A percentile compares a stretch with the other conserved stretches of the same genome.
Conservation (phyloP, 1,284 basidiomycete species). For the Microbotryum violaceum region DNA sequence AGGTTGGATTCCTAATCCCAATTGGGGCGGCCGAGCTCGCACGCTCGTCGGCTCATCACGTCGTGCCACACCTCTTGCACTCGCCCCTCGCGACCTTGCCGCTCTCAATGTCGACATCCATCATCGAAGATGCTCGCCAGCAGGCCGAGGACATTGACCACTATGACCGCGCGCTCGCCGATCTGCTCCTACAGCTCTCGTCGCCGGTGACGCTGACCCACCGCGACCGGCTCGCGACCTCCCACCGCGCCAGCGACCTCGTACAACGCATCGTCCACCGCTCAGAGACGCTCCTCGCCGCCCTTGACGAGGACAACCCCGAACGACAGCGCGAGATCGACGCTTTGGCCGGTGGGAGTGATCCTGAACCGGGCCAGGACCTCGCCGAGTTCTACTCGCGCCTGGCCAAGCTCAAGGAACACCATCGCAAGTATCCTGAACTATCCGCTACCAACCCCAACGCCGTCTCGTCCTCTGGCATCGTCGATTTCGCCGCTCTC, state of each 20-base stretch:
- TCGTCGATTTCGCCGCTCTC: slow-evolving; percentile 37
- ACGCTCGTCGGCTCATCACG: neutral
- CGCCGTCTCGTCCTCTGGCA: slow-evolving; percentile 29
- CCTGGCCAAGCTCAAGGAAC: slow-evolving; percentile 87
- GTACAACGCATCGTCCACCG: slow-evolving; percentile 49
- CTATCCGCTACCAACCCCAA: slow-evolving; percentile 47
- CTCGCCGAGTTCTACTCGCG: slow-evolving; percentile 89
- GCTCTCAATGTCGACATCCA: slow-evolving; percentile 59
- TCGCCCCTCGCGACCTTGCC: neutral
- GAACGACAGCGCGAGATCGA: slow-evolving; percentile 45
- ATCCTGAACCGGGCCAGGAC: slow-evolving; percentile 51
- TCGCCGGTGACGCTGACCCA: slow-evolving; percentile 17
- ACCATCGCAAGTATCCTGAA: slow-evolving; percentile 91
- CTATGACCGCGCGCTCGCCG: slow-evolving; percentile 55
- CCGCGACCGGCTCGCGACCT: slow-evolving; percentile 25
- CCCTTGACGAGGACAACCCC: slow-evolving; percentile 44
- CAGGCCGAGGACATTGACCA: slow-evolving; percentile 93
- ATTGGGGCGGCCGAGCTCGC: neutral
- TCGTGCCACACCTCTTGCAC: neutral
- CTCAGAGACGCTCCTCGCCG: slow-evolving; percentile 33
- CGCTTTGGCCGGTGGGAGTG: slow-evolving; percentile 43
- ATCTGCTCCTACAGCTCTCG: slow-evolving; percentile 43
- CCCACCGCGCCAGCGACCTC: slow-evolving; percentile 39
- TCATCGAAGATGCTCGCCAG: slow-evolving; percentile 84
- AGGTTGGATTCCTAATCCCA: too few relatives aligned